Percentiles rank a stretch among this genome's conserved stretches.
Conservation (phyloP, 1,284 basidiomycete genomes). For the Macrocystidia cucumis region DNA sequence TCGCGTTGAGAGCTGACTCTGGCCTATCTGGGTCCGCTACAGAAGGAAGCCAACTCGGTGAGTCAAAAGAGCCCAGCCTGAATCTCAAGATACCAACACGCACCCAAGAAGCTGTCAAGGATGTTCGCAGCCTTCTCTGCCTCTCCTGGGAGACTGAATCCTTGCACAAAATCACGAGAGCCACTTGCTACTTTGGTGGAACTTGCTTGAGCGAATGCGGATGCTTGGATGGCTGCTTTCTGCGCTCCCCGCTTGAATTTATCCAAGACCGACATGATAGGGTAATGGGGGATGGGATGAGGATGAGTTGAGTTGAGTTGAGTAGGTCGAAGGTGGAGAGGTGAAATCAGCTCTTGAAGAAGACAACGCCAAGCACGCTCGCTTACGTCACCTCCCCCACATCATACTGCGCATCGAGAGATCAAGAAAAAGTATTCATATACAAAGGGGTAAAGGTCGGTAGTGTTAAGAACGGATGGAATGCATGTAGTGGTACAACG, state of each 20-base stretch:
- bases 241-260: slow-evolving; percentile 76
- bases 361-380: too few species aligned
- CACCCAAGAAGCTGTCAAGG: slow-evolving; percentile 83
- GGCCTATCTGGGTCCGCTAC: slow-evolving; percentile 86
- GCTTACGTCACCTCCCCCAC: too few species aligned
- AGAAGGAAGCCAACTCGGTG: slow-evolving; percentile 1
- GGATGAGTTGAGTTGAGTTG: neutral
- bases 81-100: slow-evolving; percentile 16
- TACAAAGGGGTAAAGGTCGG: too few species aligned
- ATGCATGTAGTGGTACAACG: too few species aligned
- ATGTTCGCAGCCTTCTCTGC: slow-evolving; percentile 91
- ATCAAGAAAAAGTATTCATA: too few species aligned
- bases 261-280: slow-evolving; percentile 53
- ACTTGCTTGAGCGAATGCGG: slow-evolving; percentile 62
- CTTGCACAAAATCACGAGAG: slow-evolving; percentile 70
- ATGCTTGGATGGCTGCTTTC: slow-evolving; percentile 76
- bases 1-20: slow-evolving; percentile 88
- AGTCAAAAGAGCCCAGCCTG: slow-evolving; percentile 1
- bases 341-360: too few species aligned
- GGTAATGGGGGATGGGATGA: neutral
- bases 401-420: too few species aligned
- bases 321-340: neutral
- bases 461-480: too few species aligned
- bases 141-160: slow-evolving; percentile 82
- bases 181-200: slow-evolving; percentile 62